Evolutionary conservation across 2,329 filamentous ascomycete genomes (phyloP).

Genomic region (Phaeosphaeriaceae sp.): DNA sequence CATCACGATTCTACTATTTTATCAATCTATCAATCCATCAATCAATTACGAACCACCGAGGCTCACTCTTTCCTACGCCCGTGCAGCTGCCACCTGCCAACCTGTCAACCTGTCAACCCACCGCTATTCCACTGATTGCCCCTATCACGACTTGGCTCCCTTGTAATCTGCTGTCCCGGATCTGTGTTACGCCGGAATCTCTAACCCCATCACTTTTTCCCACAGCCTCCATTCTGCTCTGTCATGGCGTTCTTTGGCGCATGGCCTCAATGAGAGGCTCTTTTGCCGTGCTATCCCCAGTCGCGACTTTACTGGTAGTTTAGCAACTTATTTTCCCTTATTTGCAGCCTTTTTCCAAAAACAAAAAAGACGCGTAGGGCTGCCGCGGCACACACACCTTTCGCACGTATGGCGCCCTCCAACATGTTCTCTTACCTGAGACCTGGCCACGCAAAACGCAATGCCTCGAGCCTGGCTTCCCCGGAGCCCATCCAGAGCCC

Average conservation of each 20-base stretch:
- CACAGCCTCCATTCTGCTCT: constrained; percentile 2
- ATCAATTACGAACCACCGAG: not conserved
- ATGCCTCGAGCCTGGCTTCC: constrained; percentile 43
- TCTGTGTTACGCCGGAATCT: constrained; percentile 32
- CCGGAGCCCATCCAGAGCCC: constrained; percentile 40
- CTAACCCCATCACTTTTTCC: constrained; percentile 13
- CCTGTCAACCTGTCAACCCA: constrained; percentile 8
- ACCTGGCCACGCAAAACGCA: constrained; percentile 48
- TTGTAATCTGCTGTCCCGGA: constrained; percentile 15
- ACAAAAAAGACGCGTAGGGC: too few species aligned
- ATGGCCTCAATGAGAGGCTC: constrained; percentile 46
- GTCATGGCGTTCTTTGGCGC: constrained; percentile 35
- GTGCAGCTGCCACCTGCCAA: not conserved
- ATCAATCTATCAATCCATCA: not conserved
- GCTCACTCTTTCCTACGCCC: not conserved
- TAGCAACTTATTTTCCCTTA: not conserved
- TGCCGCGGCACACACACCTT: too few species aligned
- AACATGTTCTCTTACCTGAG: constrained; percentile 51
- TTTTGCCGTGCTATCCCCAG: constrained; percentile 3
- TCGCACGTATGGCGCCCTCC: constrained; percentile 45
- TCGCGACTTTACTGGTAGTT: constrained; percentile 6
- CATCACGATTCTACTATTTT: not conserved
- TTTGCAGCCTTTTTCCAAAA: constrained; percentile 12
- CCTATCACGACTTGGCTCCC: constrained; percentile 3
- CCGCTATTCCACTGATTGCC: too few species aligned